Base-by-base conservation (phyloP, 805 yeast species). In the Candida wancherniae region DNA sequence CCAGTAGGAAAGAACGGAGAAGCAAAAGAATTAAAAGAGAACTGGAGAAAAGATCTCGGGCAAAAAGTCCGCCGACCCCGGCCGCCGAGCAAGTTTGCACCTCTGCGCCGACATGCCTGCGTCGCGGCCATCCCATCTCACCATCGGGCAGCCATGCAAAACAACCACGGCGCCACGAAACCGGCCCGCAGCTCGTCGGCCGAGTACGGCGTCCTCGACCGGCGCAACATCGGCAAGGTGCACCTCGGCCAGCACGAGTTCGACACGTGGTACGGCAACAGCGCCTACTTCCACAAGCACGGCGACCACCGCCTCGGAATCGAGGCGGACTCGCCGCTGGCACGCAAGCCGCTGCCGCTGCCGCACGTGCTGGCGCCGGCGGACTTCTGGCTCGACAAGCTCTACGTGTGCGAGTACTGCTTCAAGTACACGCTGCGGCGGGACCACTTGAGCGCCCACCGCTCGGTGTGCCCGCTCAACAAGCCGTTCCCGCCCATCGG, bases 211-310 rank as follows among this genome's bases (percentile, higher is more conserved):
- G 68, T 77, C 1, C 48, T 80, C 20, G 69, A 74, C 25, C 53
- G 60, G 33, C 67, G 84, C 9, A 88, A 88, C 61, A 77, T 88
- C 24, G 57, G 53, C 6, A 54, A 70, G 15, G 84, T 90, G 6
- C 70, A 67, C 19, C 73, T 84, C 39, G 97, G 96, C 0, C 66
- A 70, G 13, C 70, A 66, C 43, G 71, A 71, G 36, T 76, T 88
- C 39, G 70, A 76, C 33, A 80, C 97, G 3, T 86, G 97, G 96
- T 87, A 82, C 52, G 92, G 94, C 0, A 82, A 83, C 46, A 73
- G 84, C 3, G 94, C 86, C 1, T 81, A 85, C 51, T 84, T 87
- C 27, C 50, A 10, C 39, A 41, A 24, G 45, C 42, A 28, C 15
- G 57, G 55, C 9, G 69, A 66, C 36, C 69, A 30, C 8, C 32